phyloP scores from a whole-genome alignment of 1,284 basidiomycete species.

The Boletus hoseneyae region DNA sequence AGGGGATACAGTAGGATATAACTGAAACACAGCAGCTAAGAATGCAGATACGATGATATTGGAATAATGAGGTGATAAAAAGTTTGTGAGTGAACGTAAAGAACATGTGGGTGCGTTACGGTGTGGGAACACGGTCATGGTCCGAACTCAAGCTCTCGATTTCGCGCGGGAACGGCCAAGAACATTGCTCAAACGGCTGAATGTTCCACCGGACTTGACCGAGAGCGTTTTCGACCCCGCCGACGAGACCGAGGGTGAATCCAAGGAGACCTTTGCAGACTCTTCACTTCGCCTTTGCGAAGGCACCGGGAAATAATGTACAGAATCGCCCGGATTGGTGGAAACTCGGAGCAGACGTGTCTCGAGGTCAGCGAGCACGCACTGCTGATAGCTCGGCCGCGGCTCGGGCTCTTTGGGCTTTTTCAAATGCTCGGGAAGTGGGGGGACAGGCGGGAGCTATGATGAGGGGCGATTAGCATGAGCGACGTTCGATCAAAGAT shows the following conservation, averaged over 20 bases:
- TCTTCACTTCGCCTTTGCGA: slow-evolving; percentile 34
- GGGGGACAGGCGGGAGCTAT: slow-evolving; percentile 29
- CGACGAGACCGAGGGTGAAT: slow-evolving; percentile 30
- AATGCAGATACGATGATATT: slow-evolving; percentile 4
- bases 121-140: slow-evolving; percentile 10
- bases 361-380: slow-evolving; percentile 32
- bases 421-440: slow-evolving; percentile 28
- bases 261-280: slow-evolving; percentile 26
- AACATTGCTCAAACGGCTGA: slow-evolving; percentile 22
- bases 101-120: background rate
- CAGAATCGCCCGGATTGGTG: slow-evolving; percentile 29
- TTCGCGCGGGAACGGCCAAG: slow-evolving; percentile 25
- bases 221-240: slow-evolving; percentile 21
- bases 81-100: slow-evolving; percentile 17
- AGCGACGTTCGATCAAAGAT: background rate
- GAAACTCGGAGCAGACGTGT: slow-evolving; percentile 27
- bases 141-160: slow-evolving; percentile 20
- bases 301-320: slow-evolving; percentile 34
- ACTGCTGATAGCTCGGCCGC: slow-evolving; percentile 30
- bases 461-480: slow-evolving; percentile 11
- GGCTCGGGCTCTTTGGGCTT: slow-evolving; percentile 13
- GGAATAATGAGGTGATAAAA: slow-evolving; percentile 23
- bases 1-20: slow-evolving; percentile 20
- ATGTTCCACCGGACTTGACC: slow-evolving; percentile 21
- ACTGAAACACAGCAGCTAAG: background rate